Percentiles rank a stretch among this genome's conserved stretches.
phyloP scores from a whole-genome alignment of 2,329 filamentous ascomycete species.

The Macrophomina pseudophaseolina region DNA sequence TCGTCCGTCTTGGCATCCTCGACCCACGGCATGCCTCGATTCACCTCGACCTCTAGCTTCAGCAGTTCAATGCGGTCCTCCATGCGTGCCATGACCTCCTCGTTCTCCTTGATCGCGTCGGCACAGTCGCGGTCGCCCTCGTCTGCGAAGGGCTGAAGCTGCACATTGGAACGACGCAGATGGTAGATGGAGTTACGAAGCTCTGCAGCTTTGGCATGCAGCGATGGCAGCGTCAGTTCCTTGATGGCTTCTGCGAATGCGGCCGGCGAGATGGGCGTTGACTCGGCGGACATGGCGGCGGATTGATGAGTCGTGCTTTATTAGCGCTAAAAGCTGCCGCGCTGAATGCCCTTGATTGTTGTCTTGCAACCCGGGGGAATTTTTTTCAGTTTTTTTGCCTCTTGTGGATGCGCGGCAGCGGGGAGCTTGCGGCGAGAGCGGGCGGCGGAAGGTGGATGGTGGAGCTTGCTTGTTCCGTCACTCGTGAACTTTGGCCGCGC shows the following conservation, averaged over 20 bases:
- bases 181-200: conserved; percentile 76
- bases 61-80: conserved; percentile 68
- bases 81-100: conserved; percentile 71
- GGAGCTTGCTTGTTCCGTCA: not conserved
- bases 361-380: not conserved
- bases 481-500: conserved; percentile 5
- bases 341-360: not conserved
- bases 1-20: conserved; percentile 31
- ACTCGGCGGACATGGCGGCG: conserved; percentile 64
- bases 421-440: not conserved
- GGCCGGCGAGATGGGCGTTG: conserved; percentile 64
- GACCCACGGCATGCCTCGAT: conserved; percentile 60
- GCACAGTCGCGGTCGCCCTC: conserved; percentile 71
- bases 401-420: conserved; percentile 16
- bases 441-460: not conserved
- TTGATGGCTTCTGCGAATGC: conserved; percentile 71
- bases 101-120: conserved; percentile 76
- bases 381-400: not conserved
- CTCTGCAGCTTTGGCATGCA: conserved; percentile 77
- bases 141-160: conserved; percentile 72
- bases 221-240: conserved; percentile 67
- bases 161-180: conserved; percentile 74
- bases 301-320: not conserved
- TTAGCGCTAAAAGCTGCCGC: conserved; percentile 2
- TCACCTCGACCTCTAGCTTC: conserved; percentile 67